Evolutionary conservation across 2,329 filamentous ascomycete genomes (phyloP), one percentile per base, ranked within the genome.

Genomic region (Colletotrichum melonis): DNA sequence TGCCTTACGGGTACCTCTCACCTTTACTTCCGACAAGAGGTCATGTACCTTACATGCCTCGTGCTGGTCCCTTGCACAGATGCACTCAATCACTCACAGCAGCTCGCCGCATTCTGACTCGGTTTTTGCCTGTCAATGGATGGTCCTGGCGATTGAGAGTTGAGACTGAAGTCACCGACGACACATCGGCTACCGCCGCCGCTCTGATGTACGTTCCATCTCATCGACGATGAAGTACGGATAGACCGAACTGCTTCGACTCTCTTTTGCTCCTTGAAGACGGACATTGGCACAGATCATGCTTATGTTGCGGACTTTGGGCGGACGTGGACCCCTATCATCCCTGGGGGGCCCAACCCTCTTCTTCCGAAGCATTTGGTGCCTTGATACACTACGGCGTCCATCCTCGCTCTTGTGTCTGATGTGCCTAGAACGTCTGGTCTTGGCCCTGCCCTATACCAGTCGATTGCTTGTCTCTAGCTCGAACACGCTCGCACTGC

Each of bases 11-110:
- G 55, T 24, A 28, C 54, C 28, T 28, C 55, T 32, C 12, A 46
- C 56, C 38, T 72, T 30, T 72, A 63, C 46, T 55, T 67, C 56
- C 56, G 63, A 68, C 64, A 54, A 63, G 22, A 35, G 42, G 7
- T 19, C 42, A 49, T 49, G 42, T 49, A 49, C 42, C 19, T 49
- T 49, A 49, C 42, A 49, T 49, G 42, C 42, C 42, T 26, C 11
- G 9, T 56, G n/a, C 22, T 24, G 28, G 49, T 56, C 35, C 14
- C 49, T 64, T 35, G 49, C 22, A 42, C 54, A 58, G 26, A 49
- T 38, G 24, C 32, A 49, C 63, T 22, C 32, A 16, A 42, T 24
- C 28, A 19, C 24, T 24, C 52, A 26, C 49, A 28, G 19, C 49
- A 56, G 30, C 62, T 16, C n/a, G 46, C n/a, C 26, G 30, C 30